Percentiles rank a stretch among this genome's conserved stretches.
Conservation (phyloP, 768 basidiomycete species). For the Mrakia blollopis region DNA sequence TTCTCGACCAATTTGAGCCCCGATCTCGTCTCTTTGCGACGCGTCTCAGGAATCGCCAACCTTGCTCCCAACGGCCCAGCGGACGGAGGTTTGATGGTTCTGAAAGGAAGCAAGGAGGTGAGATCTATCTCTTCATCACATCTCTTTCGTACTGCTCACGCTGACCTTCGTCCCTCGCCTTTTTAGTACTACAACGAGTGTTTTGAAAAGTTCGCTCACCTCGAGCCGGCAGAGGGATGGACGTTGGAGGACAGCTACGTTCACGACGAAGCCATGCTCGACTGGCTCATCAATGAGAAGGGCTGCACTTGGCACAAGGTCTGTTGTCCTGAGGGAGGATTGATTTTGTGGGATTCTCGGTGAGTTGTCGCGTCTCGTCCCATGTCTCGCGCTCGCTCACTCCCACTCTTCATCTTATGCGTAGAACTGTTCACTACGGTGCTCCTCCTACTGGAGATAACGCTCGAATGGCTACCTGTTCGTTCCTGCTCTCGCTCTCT, state of each 20-base stretch:
- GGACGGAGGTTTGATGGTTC: constrained; percentile 47
- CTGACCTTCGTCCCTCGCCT: background rate
- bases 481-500: constrained; percentile 13
- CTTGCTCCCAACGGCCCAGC: constrained; percentile 42
- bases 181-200: constrained; percentile 40
- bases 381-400: background rate
- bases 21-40: no score
- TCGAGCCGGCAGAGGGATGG: constrained; percentile 37
- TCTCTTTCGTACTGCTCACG: background rate
- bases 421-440: constrained; percentile 37
- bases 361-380: background rate
- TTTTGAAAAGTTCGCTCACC: constrained; percentile 41
- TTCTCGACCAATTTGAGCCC: no score
- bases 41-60: constrained; percentile 33
- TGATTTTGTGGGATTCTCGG: constrained; percentile 42
- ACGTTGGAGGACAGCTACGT: constrained; percentile 35
- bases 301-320: constrained; percentile 45
- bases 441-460: constrained; percentile 35
- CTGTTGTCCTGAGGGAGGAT: constrained; percentile 41
- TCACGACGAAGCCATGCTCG: constrained; percentile 36
- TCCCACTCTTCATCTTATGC: no score
- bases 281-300: constrained; percentile 44
- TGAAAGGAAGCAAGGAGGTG: constrained; percentile 40
- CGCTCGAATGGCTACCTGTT: constrained; percentile 37
- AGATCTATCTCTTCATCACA: background rate